phyloP scores from a whole-genome alignment of 2,329 filamentous ascomycete genomes.

The Cercospora citrullina region DNA sequence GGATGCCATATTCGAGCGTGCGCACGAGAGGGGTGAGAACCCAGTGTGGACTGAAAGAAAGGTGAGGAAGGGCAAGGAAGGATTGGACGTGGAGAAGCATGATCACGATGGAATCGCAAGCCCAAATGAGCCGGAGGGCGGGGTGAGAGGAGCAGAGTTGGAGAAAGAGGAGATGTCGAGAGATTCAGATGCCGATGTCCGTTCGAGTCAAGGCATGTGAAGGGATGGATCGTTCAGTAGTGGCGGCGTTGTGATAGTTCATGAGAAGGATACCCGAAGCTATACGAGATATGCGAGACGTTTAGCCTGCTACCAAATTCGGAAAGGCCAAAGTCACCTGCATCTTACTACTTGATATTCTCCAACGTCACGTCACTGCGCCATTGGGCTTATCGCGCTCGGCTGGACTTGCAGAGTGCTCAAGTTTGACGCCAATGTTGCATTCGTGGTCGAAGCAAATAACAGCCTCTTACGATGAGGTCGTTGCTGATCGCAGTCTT shows the following conservation, averaged over 20 bases:
- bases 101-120: constrained; percentile 14
- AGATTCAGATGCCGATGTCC: constrained; percentile 16
- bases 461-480: background rate
- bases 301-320: background rate
- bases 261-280: background rate
- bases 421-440: background rate
- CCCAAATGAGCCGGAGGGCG: constrained; percentile 20
- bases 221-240: background rate
- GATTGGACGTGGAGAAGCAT: constrained; percentile 24
- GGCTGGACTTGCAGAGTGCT: background rate
- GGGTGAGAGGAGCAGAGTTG: constrained; percentile 19
- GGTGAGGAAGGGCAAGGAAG: constrained; percentile 28
- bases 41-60: constrained; percentile 32
- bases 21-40: constrained; percentile 35
- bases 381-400: background rate
- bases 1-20: constrained; percentile 33
- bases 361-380: background rate
- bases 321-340: background rate
- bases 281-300: background rate
- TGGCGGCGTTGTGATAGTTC: background rate
- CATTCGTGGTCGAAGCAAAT: background rate
- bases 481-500: background rate
- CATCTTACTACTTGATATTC: background rate
- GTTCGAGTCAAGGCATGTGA: background rate
- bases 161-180: constrained; percentile 21